Evolutionary conservation across 2,329 filamentous ascomycete genomes (phyloP).

Genomic region (Aureobasidium sp.): DNA sequence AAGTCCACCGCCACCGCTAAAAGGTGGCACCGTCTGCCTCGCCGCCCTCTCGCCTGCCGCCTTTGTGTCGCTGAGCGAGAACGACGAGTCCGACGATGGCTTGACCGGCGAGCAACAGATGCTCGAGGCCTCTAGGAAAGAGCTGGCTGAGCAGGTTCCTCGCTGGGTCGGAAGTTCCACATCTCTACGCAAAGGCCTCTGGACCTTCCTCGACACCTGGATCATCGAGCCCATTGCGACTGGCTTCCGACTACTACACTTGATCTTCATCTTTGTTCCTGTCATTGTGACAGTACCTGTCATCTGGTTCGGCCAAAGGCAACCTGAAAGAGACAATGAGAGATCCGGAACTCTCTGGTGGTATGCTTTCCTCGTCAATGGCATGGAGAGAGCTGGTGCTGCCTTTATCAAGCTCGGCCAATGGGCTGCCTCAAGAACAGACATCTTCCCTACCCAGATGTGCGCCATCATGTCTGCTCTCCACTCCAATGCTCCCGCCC

Average conservation of each 20-base stretch:
- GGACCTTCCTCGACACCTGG: conserved; percentile 63
- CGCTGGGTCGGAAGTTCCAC: conserved; percentile 55
- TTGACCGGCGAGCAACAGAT: conserved; percentile 78
- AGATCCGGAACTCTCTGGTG: conserved; percentile 82
- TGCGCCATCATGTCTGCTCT: conserved; percentile 90
- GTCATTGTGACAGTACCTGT: conserved; percentile 73
- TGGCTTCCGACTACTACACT: conserved; percentile 76
- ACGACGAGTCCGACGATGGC: conserved; percentile 38
- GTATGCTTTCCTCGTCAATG: conserved; percentile 79
- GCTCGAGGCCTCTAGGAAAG: conserved; percentile 72
- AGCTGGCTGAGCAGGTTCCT: conserved; percentile 64
- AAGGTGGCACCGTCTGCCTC: conserved; percentile 29
- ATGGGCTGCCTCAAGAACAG: conserved; percentile 93
- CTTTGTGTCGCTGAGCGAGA: conserved; percentile 52
- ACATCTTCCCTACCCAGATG: conserved; percentile 92
- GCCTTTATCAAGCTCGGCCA: conserved; percentile 99
- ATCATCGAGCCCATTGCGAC: conserved; percentile 82
- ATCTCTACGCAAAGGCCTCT: conserved; percentile 51
- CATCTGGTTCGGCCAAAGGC: conserved; percentile 68
- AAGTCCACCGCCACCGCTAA: conserved; percentile 29
- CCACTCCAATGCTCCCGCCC: conserved; percentile 89
- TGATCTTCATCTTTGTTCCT: conserved; percentile 83
- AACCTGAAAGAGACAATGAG: conserved; percentile 62
- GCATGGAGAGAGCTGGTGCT: conserved; percentile 89
- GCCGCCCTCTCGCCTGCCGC: conserved; percentile 48